These are phyloP conservation scores for Pseudevernia furfuracea DNA, from an alignment of 495 filamentous ascomycete species.

Conservation along the genomic window DNA sequence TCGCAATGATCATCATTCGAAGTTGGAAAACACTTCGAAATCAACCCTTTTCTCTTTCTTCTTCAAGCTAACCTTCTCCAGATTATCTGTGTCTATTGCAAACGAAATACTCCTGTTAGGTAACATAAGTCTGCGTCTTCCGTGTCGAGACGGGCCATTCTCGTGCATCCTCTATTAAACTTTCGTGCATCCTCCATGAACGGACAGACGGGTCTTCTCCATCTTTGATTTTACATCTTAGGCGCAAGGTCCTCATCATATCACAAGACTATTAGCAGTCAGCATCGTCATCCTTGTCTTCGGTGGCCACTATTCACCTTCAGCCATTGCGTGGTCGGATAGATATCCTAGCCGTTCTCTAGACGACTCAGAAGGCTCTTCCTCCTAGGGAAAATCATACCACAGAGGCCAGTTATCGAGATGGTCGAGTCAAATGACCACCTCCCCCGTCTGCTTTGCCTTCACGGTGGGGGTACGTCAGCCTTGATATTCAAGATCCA, in stretches of 20 bases:
- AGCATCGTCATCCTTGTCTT: not conserved
- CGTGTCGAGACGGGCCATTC: not conserved
- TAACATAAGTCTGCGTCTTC: not conserved
- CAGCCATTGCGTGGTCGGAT: not conserved
- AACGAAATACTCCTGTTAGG: not conserved
- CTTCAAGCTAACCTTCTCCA: not conserved
- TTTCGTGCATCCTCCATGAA: not conserved
- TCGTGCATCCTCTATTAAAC: not conserved
- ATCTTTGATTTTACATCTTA: not conserved
- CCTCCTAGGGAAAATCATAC: not conserved
- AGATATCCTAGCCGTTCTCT: not conserved
- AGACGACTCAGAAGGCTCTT: not conserved
- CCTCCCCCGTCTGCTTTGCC: slow-evolving; percentile 26
- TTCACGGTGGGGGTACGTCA: slow-evolving; percentile 26
- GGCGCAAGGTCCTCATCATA: not conserved
- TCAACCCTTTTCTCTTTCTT: not conserved
- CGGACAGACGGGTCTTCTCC: not conserved
- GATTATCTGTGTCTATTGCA: not conserved
- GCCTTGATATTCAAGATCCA: slow-evolving; percentile 25
- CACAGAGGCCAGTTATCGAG: not conserved
- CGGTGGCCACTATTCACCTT: not conserved
- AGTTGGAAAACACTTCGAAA: not conserved
- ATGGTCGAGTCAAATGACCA: slow-evolving; percentile 2
- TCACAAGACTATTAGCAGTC: not conserved
- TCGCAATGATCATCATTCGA: not conserved